Evolutionary conservation across 257 asterid genomes (phyloP).

Genomic region (Solanum commersonii): DNA sequence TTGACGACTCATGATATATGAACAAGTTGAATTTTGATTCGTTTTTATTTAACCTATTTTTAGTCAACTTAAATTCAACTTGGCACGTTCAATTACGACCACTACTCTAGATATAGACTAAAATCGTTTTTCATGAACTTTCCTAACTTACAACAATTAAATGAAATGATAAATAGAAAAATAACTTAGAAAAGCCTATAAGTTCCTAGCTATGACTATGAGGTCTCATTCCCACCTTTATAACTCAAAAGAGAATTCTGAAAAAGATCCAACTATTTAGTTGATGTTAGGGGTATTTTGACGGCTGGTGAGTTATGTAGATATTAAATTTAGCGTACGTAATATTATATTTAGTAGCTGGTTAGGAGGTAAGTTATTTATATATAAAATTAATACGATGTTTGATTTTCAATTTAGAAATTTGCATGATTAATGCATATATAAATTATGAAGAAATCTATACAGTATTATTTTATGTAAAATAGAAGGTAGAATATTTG

Average conservation of each 20-base stretch:
- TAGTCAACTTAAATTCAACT: background rate
- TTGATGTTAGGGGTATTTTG: background rate
- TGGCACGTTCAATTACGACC: background rate
- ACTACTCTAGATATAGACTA: background rate
- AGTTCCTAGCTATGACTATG: background rate
- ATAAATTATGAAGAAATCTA: too few species aligned
- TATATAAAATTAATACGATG: too few species aligned
- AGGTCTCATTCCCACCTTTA: background rate
- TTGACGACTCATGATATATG: background rate
- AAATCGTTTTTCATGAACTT: background rate
- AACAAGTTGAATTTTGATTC: background rate
- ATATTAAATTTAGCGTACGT: too few species aligned
- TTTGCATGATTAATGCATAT: too few species aligned
- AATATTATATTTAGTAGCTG: background rate
- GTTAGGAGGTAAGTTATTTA: background rate
- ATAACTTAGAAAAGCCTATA: background rate
- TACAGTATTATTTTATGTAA: too few species aligned
- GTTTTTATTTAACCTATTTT: background rate
- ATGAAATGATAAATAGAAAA: background rate
- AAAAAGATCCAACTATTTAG: background rate
- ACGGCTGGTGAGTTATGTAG: rapidly evolving
- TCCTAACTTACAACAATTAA: background rate
- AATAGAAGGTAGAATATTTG: too few species aligned
- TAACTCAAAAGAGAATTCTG: background rate
- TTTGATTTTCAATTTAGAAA: too few species aligned